Base-by-base conservation (phyloP, 306 rosid species). In the Prosopis cineraria region DNA sequence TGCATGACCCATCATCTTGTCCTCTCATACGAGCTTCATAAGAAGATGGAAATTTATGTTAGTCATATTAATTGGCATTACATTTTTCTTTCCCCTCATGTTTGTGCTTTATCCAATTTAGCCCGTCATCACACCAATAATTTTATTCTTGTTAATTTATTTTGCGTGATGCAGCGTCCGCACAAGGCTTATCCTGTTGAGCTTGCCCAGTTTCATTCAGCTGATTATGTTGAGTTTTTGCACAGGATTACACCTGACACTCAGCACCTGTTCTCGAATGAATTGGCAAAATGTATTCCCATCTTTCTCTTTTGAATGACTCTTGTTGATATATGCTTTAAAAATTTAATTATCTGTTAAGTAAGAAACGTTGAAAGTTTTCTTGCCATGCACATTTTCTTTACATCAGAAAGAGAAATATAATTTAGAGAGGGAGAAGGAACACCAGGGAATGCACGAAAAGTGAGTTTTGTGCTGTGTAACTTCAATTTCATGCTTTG, bases 1-100 rank as follows among this genome's bases (percentile, higher is more conserved):
- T 93, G 98, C 84, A 95, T 95, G 99, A 93, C 99, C 30, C 99
- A 93, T 78, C 99, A 93, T 85, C 98, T 95, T 27, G 99, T 95
- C 76, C 99, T 95, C 84, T 91, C 99, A 1, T 95, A 95, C 6
- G 98, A 91, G 16, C 99, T 95, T 80, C 98, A 95, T 80, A 88
- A 91, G 79, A 93, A 95, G 87, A 95, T 95, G 99, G 99, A 95
- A 88, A 84, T 95, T 79, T 95, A 90, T 87, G 98, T 95, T 72
- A 85, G 98, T 92, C 37, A 30, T 82, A 67, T 68, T 60, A 7
- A 10, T 65, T 20, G 45, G 50, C 29, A 71, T 53, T 74, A 48
- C 65, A 17, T 27, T 78, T 58, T 64, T 74, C 52, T 30, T 68
- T 47, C 25, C 16, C 7, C 25, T 37, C 17, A 16, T 53, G 72